These are phyloP conservation scores for Pestalotiopsis sp. DNA, from an alignment of 2,329 filamentous ascomycete genomes.

Conservation along the genomic window DNA sequence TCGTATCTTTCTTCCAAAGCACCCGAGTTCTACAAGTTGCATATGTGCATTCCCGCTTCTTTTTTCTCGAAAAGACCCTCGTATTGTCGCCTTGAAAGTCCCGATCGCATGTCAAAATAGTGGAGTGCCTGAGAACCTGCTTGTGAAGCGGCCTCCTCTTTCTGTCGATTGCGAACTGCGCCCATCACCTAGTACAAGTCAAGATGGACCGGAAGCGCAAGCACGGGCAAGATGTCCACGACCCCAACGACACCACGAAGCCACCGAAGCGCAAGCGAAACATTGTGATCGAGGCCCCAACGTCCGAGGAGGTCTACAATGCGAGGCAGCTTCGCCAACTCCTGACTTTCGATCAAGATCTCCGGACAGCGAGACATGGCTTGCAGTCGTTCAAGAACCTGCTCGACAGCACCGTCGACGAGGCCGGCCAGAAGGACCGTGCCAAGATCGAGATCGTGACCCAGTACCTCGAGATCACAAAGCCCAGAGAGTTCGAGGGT, in stretches of 20 bases:
- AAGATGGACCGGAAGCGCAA: constrained; percentile 40
- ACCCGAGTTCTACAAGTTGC: background rate
- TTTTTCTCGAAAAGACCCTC: background rate
- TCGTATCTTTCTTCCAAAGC: background rate
- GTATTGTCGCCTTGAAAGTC: background rate
- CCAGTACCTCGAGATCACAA: constrained; percentile 67
- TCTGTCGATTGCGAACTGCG: background rate
- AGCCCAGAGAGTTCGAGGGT: constrained; percentile 53
- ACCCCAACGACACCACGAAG: constrained; percentile 15
- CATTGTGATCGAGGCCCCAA: constrained; percentile 54
- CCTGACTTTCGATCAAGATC: constrained; percentile 72
- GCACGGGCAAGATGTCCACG: constrained; percentile 31
- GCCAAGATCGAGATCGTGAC: constrained; percentile 61
- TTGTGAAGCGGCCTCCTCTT: background rate
- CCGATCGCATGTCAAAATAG: background rate
- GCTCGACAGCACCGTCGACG: constrained; percentile 65
- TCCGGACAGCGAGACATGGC: constrained; percentile 67
- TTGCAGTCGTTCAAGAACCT: constrained; percentile 77
- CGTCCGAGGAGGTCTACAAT: constrained; percentile 64
- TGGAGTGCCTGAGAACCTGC: background rate
- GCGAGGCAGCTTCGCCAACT: constrained; percentile 70
- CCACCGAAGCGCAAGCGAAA: constrained; percentile 50
- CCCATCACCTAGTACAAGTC: background rate
- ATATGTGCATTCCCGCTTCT: background rate
- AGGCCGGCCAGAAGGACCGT: constrained; percentile 49